phyloP scores from a whole-genome alignment of 176 grass and related monocot species.

The Secale cereale region DNA sequence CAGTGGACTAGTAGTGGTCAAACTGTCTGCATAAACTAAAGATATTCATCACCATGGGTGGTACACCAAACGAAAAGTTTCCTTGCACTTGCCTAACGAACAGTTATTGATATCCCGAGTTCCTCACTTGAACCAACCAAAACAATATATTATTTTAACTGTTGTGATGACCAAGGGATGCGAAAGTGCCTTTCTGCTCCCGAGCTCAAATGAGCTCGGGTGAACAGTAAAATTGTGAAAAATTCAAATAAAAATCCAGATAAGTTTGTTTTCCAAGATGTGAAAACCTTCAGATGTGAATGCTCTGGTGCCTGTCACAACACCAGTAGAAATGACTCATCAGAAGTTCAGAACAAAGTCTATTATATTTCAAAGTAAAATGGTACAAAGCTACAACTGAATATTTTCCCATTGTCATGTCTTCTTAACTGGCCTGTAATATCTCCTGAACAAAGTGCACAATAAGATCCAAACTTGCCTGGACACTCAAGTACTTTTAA shows the following conservation, averaged over 20 bases:
- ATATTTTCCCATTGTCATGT: slow-evolving; percentile 23
- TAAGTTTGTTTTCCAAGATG: slow-evolving; percentile 80
- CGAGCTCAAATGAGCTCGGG: too few species aligned
- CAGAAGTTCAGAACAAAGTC: slow-evolving; percentile 15
- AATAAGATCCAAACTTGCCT: slow-evolving; percentile 57
- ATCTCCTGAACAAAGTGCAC: slow-evolving; percentile 87
- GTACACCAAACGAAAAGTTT: slow-evolving; percentile 3
- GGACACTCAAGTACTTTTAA: slow-evolving; percentile 59
- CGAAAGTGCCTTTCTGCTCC: too few species aligned
- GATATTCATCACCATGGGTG: slow-evolving; percentile 25
- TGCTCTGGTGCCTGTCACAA: slow-evolving; percentile 58
- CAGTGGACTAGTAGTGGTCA: slow-evolving; percentile 65
- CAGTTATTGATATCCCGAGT: slow-evolving; percentile 80
- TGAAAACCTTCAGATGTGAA: slow-evolving; percentile 85
- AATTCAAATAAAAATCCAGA: too few species aligned
- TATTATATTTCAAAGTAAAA: slow-evolving; percentile 19
- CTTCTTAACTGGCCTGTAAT: slow-evolving; percentile 85
- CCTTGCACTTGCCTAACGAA: slow-evolving; percentile 69
- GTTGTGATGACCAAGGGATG: slow-evolving; percentile 71
- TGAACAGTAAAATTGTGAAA: too few species aligned
- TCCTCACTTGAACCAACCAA: slow-evolving; percentile 91
- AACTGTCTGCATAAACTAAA: slow-evolving; percentile 65
- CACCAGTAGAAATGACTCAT: slow-evolving; percentile 25
- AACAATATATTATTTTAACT: slow-evolving; percentile 64
- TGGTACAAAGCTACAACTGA: not conserved